These are phyloP conservation scores for Paraglomus brasilianum DNA, from an alignment of 192 early-diverging fungal genomes.

Conservation along the genomic window DNA sequence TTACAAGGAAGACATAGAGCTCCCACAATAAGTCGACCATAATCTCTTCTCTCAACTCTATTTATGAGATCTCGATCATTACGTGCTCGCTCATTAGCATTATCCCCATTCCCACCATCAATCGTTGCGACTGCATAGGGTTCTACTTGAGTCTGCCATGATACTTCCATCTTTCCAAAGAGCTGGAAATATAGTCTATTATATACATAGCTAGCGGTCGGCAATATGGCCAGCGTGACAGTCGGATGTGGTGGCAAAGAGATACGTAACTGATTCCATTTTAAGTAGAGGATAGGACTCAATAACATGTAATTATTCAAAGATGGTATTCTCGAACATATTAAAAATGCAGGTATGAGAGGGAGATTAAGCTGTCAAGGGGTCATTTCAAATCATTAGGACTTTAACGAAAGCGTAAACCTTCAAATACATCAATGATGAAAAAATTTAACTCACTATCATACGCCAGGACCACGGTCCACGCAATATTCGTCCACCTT, in stretches of 20 bases:
- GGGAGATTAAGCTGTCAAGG: conserved; percentile 39
- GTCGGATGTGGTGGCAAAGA: conserved; percentile 63
- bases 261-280: conserved; percentile 53
- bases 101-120: conserved; percentile 19
- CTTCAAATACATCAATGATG: background rate
- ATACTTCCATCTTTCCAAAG: conserved; percentile 53
- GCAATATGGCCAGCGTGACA: conserved; percentile 58
- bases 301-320: conserved; percentile 62
- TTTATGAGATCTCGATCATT: conserved; percentile 51
- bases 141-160: conserved; percentile 53
- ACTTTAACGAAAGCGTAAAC: background rate
- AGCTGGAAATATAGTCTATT: conserved; percentile 53
- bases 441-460: conserved; percentile 51
- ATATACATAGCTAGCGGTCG: conserved; percentile 60
- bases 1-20: conserved; percentile 58
- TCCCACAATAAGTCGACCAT: conserved; percentile 62
- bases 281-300: conserved; percentile 56
- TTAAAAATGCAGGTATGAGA: conserved; percentile 60
- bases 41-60: conserved; percentile 50
- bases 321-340: conserved; percentile 58
- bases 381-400: background rate
- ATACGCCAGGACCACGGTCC: conserved; percentile 61
- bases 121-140: conserved; percentile 23
- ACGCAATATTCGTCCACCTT: conserved; percentile 59
- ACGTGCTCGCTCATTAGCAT: conserved; percentile 20